Conservation (phyloP, 129 eudicot species). For the Dittrichia graveolens region DNA sequence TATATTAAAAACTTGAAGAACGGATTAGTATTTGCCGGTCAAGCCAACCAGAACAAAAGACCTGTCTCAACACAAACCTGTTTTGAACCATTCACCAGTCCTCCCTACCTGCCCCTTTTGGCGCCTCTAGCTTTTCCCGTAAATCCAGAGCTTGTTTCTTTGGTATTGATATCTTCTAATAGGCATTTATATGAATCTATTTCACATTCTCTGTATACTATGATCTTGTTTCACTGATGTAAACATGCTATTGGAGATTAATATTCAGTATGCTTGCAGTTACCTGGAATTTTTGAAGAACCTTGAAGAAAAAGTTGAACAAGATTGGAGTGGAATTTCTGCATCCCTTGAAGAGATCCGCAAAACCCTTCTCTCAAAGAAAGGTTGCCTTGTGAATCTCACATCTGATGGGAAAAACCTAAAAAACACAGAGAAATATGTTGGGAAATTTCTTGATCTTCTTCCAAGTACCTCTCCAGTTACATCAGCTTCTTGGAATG, state of each 20-base stretch:
- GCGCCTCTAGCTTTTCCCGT: constrained; percentile 11
- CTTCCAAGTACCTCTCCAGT: constrained; percentile 64
- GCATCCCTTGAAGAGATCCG: constrained; percentile 95
- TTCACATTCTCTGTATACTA: not conserved
- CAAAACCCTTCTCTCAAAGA: constrained; percentile 58
- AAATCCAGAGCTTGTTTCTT: not conserved
- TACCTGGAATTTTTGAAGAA: constrained; percentile 73
- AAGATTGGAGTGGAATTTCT: constrained; percentile 82
- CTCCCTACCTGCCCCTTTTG: not conserved
- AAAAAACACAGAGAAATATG: constrained; percentile 63
- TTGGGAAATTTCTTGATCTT: constrained; percentile 75
- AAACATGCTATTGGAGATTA: constrained; percentile 14
- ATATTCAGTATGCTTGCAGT: constrained; percentile 48
- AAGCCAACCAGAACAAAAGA: not conserved
- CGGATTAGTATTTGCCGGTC: not conserved
- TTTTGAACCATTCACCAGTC: not conserved
- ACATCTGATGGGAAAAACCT: constrained; percentile 93
- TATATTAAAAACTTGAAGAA: not conserved
- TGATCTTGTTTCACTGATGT: not conserved
- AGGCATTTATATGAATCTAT: not conserved
- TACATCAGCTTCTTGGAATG: constrained; percentile 63
- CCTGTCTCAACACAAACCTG: not conserved
- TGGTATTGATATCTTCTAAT: not conserved
- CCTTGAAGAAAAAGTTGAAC: constrained; percentile 85
- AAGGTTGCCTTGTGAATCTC: constrained; percentile 82